A percentile compares a stretch with the other conserved stretches of the same genome.
phyloP scores from a whole-genome alignment of 306 rosid genomes.

The Quercus berberidifolia region DNA sequence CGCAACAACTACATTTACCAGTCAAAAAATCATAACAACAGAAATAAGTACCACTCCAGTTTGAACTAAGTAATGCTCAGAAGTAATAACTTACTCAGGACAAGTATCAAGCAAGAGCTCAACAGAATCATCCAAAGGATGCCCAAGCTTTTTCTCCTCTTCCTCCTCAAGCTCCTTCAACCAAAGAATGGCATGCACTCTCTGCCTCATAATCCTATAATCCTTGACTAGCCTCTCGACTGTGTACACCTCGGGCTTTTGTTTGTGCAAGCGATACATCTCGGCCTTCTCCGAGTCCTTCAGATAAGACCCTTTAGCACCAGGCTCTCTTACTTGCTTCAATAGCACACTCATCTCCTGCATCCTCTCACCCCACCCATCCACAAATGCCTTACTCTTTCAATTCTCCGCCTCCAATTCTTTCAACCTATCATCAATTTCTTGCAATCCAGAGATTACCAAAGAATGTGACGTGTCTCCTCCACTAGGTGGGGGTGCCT shows the following conservation, averaged over 20 bases:
- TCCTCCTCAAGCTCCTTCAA: slow-evolving; percentile 67
- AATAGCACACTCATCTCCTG: slow-evolving; percentile 40
- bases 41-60: not conserved
- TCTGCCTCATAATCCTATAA: slow-evolving; percentile 89
- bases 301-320: slow-evolving; percentile 80
- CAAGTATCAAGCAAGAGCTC: slow-evolving; percentile 75
- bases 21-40: not conserved
- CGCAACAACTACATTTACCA: not conserved
- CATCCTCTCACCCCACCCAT: slow-evolving; percentile 40
- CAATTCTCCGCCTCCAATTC: slow-evolving; percentile 45
- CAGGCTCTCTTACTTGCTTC: slow-evolving; percentile 73
- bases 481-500: slow-evolving; percentile 17
- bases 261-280: slow-evolving; percentile 72
- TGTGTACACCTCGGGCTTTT: slow-evolving; percentile 69
- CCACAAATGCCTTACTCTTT: slow-evolving; percentile 40
- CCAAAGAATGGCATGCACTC: slow-evolving; percentile 96
- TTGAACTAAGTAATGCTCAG: not conserved
- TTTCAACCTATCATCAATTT: slow-evolving; percentile 47
- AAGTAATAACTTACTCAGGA: slow-evolving; percentile 62
- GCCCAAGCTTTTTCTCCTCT: slow-evolving; percentile 72
- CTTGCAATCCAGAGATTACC: slow-evolving; percentile 37
- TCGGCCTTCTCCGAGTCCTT: slow-evolving; percentile 85
- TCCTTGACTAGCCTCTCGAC: slow-evolving; percentile 80
- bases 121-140: slow-evolving; percentile 79
- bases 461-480: slow-evolving; percentile 13